phyloP scores from a whole-genome alignment of 768 basidiomycete genomes.

The Suillus subluteus region DNA sequence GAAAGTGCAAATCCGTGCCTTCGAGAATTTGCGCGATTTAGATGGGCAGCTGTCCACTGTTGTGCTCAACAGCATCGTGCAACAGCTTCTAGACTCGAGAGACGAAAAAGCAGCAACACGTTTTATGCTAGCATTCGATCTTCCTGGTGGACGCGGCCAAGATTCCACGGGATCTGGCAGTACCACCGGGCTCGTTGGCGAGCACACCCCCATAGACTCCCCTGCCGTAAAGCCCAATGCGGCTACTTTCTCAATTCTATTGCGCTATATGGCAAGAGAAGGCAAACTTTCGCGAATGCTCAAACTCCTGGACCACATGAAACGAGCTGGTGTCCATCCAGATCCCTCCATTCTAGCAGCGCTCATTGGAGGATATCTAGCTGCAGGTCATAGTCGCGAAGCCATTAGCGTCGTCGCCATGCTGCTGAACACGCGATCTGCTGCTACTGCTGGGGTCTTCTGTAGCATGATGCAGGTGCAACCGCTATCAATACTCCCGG shows the following conservation, averaged over 20 bases:
- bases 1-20: constrained; percentile 54
- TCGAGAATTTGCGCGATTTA: constrained; percentile 49
- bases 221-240: constrained; percentile 48
- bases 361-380: constrained; percentile 59
- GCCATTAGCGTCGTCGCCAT: constrained; percentile 57
- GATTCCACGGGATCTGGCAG: constrained; percentile 17
- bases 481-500: constrained; percentile 19
- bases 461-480: constrained; percentile 22
- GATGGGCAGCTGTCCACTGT: constrained; percentile 45
- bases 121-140: constrained; percentile 53
- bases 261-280: constrained; percentile 53
- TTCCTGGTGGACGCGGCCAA: constrained; percentile 21
- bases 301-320: constrained; percentile 52
- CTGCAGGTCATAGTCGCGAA: constrained; percentile 45
- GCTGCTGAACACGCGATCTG: constrained; percentile 41
- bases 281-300: constrained; percentile 50
- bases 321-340: constrained; percentile 42
- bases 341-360: constrained; percentile 54
- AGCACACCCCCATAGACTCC: constrained; percentile 10
- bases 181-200: constrained; percentile 38
- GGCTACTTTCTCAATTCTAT: constrained; percentile 64
- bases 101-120: constrained; percentile 51
- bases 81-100: constrained; percentile 56
- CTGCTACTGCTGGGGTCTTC: constrained; percentile 20
- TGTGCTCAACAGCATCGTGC: constrained; percentile 72